Base-by-base conservation (phyloP, 768 basidiomycete genomes). In the Cystobasidium tubakii region DNA sequence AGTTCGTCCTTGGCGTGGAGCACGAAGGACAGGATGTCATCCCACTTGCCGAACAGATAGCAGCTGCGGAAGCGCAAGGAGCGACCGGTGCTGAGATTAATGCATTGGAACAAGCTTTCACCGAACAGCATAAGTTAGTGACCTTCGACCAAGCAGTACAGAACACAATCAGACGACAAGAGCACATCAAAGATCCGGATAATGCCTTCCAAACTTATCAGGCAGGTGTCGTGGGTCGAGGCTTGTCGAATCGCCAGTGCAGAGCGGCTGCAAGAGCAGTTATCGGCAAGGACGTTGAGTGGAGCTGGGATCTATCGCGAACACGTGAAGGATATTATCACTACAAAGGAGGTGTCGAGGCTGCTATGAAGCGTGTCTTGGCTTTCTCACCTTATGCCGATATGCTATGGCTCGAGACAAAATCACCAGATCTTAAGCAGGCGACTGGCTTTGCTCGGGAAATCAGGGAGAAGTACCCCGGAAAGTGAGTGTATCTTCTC, bases 301-400 rank as follows among this genome's bases (percentile, higher is more conserved):
- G 93, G 92, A 88, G 92, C 79, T 93, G 91, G 85, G 77, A 79
- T 43, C 64, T 77, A 57, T 91, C 92, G 6, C 86, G 91, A 33
- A 96, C 92, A 0, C 86, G 88, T 31, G 92, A 95, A 83, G 93
- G 93, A 17, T 94, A 91, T 81, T 90, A 94, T 78, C 91, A 91
- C 80, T 90, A 88, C 77, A 87, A 87, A 33, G 87, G 90, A 9
- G 92, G 92, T 17, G 82, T 92, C 60, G 88, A 89, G 77, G 88
- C 89, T 6, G 93, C 92, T 13, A 86, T 92, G 79, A 88, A 89
- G 77, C 89, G 92, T 42, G 87, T 87, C 1, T 83, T 88, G 74
- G 86, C 86, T 25, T 96, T 88, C 79, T 89, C 91, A 0, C 90
- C 90, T 23, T 89, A 91, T 77, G 88, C 91, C 17, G 92, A 96